These are phyloP conservation scores for Camelina neglecta DNA, from an alignment of 345 rosid species.

Conservation along the genomic window DNA sequence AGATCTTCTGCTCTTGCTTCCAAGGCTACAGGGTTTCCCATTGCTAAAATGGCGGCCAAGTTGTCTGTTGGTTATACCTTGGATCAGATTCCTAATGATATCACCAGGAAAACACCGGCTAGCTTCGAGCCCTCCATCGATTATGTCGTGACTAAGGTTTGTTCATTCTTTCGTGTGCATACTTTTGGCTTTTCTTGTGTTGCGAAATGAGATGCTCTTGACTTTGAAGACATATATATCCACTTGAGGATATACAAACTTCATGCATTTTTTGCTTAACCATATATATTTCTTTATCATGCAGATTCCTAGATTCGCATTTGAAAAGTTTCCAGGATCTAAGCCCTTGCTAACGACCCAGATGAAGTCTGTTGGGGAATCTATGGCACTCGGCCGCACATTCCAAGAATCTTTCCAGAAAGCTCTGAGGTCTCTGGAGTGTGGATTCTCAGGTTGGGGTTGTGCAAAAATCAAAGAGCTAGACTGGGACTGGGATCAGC, in stretches of 20 bases:
- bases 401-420: constrained; percentile 98
- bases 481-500: constrained; percentile 88
- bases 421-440: constrained; percentile 85
- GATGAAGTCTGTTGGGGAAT: constrained; percentile 98
- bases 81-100: constrained; percentile 98
- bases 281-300: constrained; percentile 17
- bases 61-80: constrained; percentile 89
- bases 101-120: constrained; percentile 96
- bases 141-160: constrained; percentile 94
- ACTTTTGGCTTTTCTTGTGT: neutral
- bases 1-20: constrained; percentile 98
- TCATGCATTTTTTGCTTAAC: neutral
- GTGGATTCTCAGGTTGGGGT: constrained; percentile 93
- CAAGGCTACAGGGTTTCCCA: constrained; percentile 97
- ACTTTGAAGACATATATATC: neutral
- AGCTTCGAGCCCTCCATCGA: constrained; percentile 99
- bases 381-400: constrained; percentile 93
- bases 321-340: constrained; percentile 99
- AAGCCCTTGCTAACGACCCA: constrained; percentile 86
- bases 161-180: constrained; percentile 31
- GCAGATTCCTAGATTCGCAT: constrained; percentile 97
- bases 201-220: neutral
- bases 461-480: constrained; percentile 79
- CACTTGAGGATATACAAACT: neutral
- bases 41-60: constrained; percentile 99